phyloP scores from a whole-genome alignment of 345 rosid genomes.

The Reutealis trisperma region DNA sequence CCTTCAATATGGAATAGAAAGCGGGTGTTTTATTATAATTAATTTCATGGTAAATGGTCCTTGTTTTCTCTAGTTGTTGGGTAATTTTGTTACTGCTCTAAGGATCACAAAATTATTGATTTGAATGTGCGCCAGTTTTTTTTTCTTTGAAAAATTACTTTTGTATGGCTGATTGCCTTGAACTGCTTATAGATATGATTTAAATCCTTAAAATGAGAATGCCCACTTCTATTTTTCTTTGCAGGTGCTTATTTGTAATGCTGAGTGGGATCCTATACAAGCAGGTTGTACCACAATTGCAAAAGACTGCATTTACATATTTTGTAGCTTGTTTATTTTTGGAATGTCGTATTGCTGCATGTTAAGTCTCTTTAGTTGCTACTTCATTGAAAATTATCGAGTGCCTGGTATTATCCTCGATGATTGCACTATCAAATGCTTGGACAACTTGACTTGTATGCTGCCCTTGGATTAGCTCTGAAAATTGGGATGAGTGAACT shows the following conservation, averaged over 20 bases:
- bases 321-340: not conserved
- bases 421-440: not conserved
- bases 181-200: no score
- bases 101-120: not conserved
- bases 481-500: no score
- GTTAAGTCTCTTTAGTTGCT: conserved; percentile 11
- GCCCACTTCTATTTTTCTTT: not conserved
- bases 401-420: not conserved
- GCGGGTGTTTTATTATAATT: not conserved
- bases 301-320: conserved; percentile 2
- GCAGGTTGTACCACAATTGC: not conserved
- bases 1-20: not conserved
- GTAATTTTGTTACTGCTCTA: not conserved
- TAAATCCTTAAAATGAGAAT: not conserved
- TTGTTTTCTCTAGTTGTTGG: not conserved
- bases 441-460: conserved; percentile 3
- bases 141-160: not conserved
- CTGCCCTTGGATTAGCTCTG: no score
- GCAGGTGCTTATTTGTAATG: conserved; percentile 18
- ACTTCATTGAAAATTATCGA: not conserved
- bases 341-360: not conserved
- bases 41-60: not conserved
- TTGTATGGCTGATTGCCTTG: no score
- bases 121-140: not conserved
- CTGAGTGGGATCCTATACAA: not conserved